Evolutionary conservation across 306 rosid genomes (phyloP).

Genomic region (Arachis hypogaea): DNA sequence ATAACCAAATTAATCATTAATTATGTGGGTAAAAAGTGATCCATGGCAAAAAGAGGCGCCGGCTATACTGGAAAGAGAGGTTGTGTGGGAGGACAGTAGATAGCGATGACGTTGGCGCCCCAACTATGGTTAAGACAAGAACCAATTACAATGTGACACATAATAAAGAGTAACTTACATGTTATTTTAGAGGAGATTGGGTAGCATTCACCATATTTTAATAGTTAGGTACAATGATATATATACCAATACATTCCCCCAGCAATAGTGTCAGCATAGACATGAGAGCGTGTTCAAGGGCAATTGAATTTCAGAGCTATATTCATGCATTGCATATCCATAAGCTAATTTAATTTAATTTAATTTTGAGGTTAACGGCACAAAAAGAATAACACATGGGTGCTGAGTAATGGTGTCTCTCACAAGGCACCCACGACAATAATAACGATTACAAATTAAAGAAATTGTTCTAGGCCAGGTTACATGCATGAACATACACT

Average conservation of each 20-base stretch:
- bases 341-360: slow-evolving; percentile 13
- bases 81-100: no score
- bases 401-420: slow-evolving; percentile 62
- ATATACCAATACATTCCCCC: slow-evolving; percentile 57
- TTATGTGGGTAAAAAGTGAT: no score
- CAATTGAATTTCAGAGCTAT: slow-evolving; percentile 36
- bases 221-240: not conserved
- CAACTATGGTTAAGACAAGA: no score
- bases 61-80: no score
- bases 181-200: no score
- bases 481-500: slow-evolving; percentile 53
- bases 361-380: not conserved
- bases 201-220: no score
- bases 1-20: no score
- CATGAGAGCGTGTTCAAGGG: slow-evolving; percentile 36
- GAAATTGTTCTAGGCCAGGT: slow-evolving; percentile 54
- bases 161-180: no score
- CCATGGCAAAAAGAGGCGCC: no score
- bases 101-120: no score
- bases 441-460: not conserved
- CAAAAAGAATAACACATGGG: slow-evolving; percentile 45
- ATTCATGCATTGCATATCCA: slow-evolving; percentile 40
- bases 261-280: slow-evolving; percentile 36
- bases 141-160: no score
- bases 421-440: slow-evolving; percentile 45